A percentile compares a stretch with the other conserved stretches of the same genome.
Evolutionary conservation across 371 early-diverging fungal species (phyloP).

Genomic region (Catenaria anguillulae): DNA sequence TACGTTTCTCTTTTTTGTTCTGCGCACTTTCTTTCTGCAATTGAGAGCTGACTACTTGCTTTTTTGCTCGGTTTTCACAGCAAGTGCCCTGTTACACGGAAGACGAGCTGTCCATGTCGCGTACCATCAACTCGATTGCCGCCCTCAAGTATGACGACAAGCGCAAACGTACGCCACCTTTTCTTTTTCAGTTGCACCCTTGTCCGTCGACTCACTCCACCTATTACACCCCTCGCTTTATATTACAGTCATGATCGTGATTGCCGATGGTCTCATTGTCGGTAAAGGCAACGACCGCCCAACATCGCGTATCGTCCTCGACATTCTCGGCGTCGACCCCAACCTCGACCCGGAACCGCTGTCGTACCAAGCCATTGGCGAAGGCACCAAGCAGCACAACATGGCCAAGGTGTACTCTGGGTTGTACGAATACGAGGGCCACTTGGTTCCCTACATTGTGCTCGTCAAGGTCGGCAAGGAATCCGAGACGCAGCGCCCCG

Average conservation of each 20-base stretch:
- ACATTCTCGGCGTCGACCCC: conserved; percentile 82
- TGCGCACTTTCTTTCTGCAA: no score
- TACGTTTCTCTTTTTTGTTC: no score
- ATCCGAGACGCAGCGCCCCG: conserved; percentile 63
- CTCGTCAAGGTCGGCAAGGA: conserved; percentile 86
- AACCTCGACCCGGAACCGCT: conserved; percentile 77
- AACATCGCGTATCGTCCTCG: conserved; percentile 92
- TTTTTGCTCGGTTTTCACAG: no score
- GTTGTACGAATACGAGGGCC: conserved; percentile 76
- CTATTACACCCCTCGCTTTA: no score
- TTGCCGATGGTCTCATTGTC: conserved; percentile 23
- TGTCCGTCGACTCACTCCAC: no score
- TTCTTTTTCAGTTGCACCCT: no score
- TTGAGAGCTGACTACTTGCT: no score
- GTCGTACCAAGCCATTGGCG: conserved; percentile 83
- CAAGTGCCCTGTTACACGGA: conserved; percentile 41
- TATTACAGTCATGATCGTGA: conserved; percentile 42
- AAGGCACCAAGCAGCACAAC: conserved; percentile 80
- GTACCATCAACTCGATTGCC: conserved; percentile 30
- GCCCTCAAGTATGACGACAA: conserved; percentile 24
- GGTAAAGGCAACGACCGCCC: conserved; percentile 88
- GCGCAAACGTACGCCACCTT: no score
- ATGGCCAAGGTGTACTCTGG: conserved; percentile 97
- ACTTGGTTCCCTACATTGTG: conserved; percentile 83
- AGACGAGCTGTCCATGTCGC: conserved; percentile 24